These are phyloP conservation scores for Candolleomyces eurysporus DNA, from an alignment of 768 basidiomycete genomes.

Conservation along the genomic window DNA sequence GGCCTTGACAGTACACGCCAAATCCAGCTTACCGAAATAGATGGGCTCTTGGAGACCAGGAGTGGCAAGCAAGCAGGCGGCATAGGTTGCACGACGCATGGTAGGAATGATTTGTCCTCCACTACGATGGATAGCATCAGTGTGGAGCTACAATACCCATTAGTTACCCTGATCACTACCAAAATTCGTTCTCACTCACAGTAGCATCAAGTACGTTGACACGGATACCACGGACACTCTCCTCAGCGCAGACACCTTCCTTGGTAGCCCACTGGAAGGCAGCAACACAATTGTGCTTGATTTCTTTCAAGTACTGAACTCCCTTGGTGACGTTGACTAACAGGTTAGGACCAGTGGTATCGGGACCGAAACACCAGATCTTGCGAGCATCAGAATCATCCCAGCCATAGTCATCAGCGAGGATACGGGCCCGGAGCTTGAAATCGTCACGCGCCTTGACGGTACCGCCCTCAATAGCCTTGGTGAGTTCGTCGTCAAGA, in stretches of 20 bases:
- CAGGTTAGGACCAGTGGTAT: constrained; percentile 95
- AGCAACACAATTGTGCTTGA: constrained; percentile 99
- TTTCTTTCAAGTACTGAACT: constrained; percentile 98
- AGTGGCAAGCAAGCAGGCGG: constrained; percentile 87
- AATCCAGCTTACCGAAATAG: constrained; percentile 67
- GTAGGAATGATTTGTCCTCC: constrained; percentile 98
- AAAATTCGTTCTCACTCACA: constrained; percentile 40
- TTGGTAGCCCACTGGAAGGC: constrained; percentile 99
- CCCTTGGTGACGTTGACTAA: constrained; percentile 98
- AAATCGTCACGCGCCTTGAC: constrained; percentile 94
- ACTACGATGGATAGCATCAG: constrained; percentile 99
- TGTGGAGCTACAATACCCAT: constrained; percentile 64
- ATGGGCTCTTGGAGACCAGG: constrained; percentile 95
- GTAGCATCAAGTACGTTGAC: constrained; percentile 96
- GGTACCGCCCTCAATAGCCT: constrained; percentile 87
- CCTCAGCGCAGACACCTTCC: constrained; percentile 95
- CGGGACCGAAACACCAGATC: constrained; percentile 99
- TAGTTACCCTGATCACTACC: constrained; percentile 1
- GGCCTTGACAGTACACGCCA: neutral
- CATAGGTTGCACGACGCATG: constrained; percentile 93
- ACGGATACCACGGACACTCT: constrained; percentile 98
- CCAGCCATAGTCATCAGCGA: constrained; percentile 97
- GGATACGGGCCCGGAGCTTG: constrained; percentile 90
- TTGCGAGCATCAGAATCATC: constrained; percentile 99
- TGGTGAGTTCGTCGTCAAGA: constrained; percentile 89